Evolutionary conservation across 1,284 basidiomycete species (phyloP).

Genomic region (Boletus smithii): DNA sequence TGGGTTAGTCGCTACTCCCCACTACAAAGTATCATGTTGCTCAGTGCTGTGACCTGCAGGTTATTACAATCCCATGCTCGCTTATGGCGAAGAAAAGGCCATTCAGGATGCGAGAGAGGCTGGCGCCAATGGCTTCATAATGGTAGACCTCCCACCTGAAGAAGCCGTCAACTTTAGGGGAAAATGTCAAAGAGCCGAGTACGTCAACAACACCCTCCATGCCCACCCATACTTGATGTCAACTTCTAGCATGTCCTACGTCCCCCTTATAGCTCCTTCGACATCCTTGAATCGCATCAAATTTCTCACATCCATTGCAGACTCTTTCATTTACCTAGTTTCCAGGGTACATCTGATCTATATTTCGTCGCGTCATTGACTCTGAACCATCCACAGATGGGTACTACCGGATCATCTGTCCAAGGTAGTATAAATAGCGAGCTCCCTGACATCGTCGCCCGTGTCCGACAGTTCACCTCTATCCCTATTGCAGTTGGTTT

Average conservation of each 20-base stretch:
- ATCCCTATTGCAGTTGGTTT: constrained; percentile 92
- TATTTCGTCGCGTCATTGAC: neutral
- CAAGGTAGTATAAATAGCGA: constrained; percentile 67
- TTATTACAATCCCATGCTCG: constrained; percentile 94
- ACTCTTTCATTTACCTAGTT: constrained; percentile 97
- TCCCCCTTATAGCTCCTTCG: constrained; percentile 94
- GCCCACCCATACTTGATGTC: neutral
- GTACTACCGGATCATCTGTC: constrained; percentile 91
- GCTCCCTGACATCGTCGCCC: constrained; percentile 64
- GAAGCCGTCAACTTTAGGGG: constrained; percentile 89
- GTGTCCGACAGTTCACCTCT: constrained; percentile 26
- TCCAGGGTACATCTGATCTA: constrained; percentile 20
- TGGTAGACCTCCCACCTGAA: constrained; percentile 97
- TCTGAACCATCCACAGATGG: constrained; percentile 66
- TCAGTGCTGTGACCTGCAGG: constrained; percentile 45
- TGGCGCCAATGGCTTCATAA: constrained; percentile 96
- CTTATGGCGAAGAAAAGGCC: constrained; percentile 92
- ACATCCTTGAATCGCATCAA: constrained; percentile 86
- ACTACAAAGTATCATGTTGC: neutral
- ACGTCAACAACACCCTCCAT: constrained; percentile 32
- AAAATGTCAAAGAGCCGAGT: constrained; percentile 82
- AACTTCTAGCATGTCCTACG: constrained; percentile 76
- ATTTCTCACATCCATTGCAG: constrained; percentile 90
- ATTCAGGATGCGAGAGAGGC: constrained; percentile 85
- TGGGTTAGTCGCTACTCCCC: constrained; percentile 57